Conservation (phyloP, 176 grass and related monocot species). For the Aegilops bicornis region DNA sequence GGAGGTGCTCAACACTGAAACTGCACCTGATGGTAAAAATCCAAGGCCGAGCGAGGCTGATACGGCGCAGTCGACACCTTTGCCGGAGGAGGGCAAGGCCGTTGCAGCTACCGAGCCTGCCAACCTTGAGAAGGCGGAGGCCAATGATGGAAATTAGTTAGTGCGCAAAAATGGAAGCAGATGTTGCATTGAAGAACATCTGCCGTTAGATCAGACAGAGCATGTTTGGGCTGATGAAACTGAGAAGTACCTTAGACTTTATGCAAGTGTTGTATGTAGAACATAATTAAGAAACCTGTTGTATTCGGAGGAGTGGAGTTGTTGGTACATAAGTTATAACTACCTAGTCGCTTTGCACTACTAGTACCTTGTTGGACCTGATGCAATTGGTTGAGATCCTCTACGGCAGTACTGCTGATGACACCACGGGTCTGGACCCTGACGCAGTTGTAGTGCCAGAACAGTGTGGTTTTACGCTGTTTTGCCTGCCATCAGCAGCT, state of each 20-base stretch:
- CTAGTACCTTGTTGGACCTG: too few species aligned
- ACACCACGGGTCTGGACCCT: too few species aligned
- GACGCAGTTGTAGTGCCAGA: too few species aligned
- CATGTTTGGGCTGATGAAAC: not conserved
- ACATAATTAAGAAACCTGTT: slow-evolving; percentile 15
- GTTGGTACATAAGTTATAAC: slow-evolving; percentile 1
- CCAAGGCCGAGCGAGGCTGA: not conserved
- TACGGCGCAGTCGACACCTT: not conserved
- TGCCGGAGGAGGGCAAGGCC: not conserved
- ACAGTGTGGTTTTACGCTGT: too few species aligned
- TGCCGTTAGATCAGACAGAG: not conserved
- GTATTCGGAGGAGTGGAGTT: not conserved
- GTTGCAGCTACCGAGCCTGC: not conserved
- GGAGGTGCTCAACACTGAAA: not conserved
- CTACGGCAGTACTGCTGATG: too few species aligned
- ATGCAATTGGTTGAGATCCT: too few species aligned
- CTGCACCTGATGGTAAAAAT: slow-evolving; percentile 9
- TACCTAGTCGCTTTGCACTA: not conserved
- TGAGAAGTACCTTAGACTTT: slow-evolving; percentile 3
- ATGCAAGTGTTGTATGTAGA: slow-evolving; percentile 23
- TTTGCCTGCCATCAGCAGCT: too few species aligned
- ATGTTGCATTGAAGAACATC: not conserved
- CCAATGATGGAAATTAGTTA: not conserved
- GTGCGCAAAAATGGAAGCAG: not conserved
- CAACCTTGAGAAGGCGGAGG: slow-evolving; percentile 5